phyloP scores from a whole-genome alignment of 495 filamentous ascomycete species.

The Penicillium salamii region DNA sequence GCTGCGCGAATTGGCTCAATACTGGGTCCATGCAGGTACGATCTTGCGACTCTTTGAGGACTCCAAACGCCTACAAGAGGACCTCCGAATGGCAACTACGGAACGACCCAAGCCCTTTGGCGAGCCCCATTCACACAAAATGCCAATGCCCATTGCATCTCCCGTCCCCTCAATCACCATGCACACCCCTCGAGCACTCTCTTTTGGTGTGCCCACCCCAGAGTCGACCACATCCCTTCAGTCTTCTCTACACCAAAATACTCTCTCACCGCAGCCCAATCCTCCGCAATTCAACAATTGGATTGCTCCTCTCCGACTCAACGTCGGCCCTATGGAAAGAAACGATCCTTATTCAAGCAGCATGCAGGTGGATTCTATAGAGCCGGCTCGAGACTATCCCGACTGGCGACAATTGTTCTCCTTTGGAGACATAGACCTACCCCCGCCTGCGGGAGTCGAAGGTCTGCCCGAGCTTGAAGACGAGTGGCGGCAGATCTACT shows the following conservation, averaged over 20 bases:
- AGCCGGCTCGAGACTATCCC: conserved; percentile 36
- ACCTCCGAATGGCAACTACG: conserved; percentile 38
- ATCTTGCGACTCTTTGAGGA: conserved; percentile 47
- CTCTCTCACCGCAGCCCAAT: conserved; percentile 24
- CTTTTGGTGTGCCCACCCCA: conserved; percentile 37
- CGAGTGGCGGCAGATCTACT: conserved; percentile 49
- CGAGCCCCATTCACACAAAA: conserved; percentile 15
- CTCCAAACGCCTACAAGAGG: conserved; percentile 45
- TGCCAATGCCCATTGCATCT: conserved; percentile 20
- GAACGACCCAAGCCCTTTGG: conserved; percentile 37
- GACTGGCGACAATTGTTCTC: conserved; percentile 50
- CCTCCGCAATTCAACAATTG: conserved; percentile 37
- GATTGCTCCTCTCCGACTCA: conserved; percentile 32
- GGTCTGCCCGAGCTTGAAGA: conserved; percentile 44
- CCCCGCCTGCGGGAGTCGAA: conserved; percentile 39
- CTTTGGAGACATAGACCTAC: conserved; percentile 40
- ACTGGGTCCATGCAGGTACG: conserved; percentile 46
- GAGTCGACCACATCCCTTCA: conserved; percentile 29
- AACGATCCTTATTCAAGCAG: conserved; percentile 22
- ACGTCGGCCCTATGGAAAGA: conserved; percentile 26
- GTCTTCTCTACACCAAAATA: conserved; percentile 20
- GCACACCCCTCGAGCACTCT: conserved; percentile 24
- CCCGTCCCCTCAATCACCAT: conserved; percentile 19
- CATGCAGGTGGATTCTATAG: conserved; percentile 34
- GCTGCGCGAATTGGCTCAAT: conserved; percentile 42